These are phyloP conservation scores for Xylaria multiplex DNA, from an alignment of 2,329 filamentous ascomycete species.

Conservation along the genomic window DNA sequence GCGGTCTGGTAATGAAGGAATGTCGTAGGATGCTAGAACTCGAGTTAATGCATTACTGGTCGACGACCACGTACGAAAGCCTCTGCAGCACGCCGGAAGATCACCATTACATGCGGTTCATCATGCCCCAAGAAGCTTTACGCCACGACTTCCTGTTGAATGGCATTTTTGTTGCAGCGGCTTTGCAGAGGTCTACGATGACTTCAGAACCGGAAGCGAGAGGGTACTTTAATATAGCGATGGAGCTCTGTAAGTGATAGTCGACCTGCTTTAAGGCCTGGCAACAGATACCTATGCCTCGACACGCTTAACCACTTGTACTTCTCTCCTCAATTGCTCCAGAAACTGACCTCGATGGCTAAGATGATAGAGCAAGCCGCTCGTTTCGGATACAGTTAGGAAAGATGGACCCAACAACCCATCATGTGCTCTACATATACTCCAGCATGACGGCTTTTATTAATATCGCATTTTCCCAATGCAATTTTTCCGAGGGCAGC, in stretches of 20 bases:
- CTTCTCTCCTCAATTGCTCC: neutral
- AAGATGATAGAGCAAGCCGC: slow-evolving; percentile 47
- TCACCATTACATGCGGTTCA: slow-evolving; percentile 48
- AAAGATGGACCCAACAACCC: slow-evolving; percentile 46
- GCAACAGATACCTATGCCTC: neutral
- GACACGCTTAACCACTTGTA: neutral
- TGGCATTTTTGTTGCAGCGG: slow-evolving; percentile 51
- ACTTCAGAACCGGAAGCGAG: slow-evolving; percentile 34
- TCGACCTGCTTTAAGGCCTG: neutral
- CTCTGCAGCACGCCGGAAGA: slow-evolving; percentile 53
- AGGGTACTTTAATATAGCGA: slow-evolving; percentile 47
- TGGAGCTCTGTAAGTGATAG: slow-evolving; percentile 47
- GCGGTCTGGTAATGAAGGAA: slow-evolving; percentile 30
- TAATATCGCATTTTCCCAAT: slow-evolving; percentile 47
- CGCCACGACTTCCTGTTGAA: slow-evolving; percentile 54
- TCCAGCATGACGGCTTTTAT: slow-evolving; percentile 46
- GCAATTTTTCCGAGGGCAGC: slow-evolving; percentile 32
- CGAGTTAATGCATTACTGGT: slow-evolving; percentile 63
- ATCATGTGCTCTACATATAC: slow-evolving; percentile 48
- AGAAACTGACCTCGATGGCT: slow-evolving; percentile 17
- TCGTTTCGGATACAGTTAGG: slow-evolving; percentile 47
- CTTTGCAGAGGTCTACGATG: slow-evolving; percentile 49
- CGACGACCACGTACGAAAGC: slow-evolving; percentile 56
- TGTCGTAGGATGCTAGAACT: slow-evolving; percentile 53
- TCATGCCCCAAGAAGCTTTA: slow-evolving; percentile 51